Evolutionary conservation across 2,329 filamentous ascomycete genomes (phyloP).

Genomic region (Curvularia verruculosa): DNA sequence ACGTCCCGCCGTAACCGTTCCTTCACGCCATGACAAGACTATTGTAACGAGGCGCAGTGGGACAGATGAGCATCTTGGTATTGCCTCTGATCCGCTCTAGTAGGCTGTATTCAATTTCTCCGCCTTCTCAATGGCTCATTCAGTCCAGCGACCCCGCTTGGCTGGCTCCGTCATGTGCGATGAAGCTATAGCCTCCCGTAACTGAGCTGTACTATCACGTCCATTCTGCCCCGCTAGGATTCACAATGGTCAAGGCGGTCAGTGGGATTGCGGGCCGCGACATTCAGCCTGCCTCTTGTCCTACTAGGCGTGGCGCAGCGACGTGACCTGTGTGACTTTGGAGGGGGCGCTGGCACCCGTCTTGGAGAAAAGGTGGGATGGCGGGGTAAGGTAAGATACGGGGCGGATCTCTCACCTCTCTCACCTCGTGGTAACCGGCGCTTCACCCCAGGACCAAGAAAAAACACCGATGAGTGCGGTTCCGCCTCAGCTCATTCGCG

Average conservation of each 20-base stretch:
- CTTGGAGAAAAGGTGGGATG: slow-evolving; percentile 16
- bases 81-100: slow-evolving; percentile 21
- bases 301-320: slow-evolving; percentile 20
- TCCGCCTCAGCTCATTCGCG: slow-evolving; percentile 24
- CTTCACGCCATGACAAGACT: slow-evolving; percentile 37
- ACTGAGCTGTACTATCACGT: slow-evolving; percentile 30
- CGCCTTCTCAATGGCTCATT: slow-evolving; percentile 28
- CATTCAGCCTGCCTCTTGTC: slow-evolving; percentile 43
- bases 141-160: slow-evolving; percentile 23
- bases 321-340: slow-evolving; percentile 13
- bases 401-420: slow-evolving; percentile 16
- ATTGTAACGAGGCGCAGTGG: slow-evolving; percentile 33
- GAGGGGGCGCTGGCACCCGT: slow-evolving; percentile 2
- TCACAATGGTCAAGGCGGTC: slow-evolving; percentile 41
- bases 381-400: slow-evolving; percentile 19
- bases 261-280: slow-evolving; percentile 46
- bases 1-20: slow-evolving; percentile 48
- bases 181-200: slow-evolving; percentile 28
- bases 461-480: slow-evolving; percentile 14
- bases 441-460: not conserved
- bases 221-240: slow-evolving; percentile 40
- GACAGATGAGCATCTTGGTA: slow-evolving; percentile 30
- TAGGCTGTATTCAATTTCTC: slow-evolving; percentile 28
- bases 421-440: not conserved
- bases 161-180: slow-evolving; percentile 19